Conservation (phyloP, 2,329 filamentous ascomycete species). For the Alternaria burnsii region DNA sequence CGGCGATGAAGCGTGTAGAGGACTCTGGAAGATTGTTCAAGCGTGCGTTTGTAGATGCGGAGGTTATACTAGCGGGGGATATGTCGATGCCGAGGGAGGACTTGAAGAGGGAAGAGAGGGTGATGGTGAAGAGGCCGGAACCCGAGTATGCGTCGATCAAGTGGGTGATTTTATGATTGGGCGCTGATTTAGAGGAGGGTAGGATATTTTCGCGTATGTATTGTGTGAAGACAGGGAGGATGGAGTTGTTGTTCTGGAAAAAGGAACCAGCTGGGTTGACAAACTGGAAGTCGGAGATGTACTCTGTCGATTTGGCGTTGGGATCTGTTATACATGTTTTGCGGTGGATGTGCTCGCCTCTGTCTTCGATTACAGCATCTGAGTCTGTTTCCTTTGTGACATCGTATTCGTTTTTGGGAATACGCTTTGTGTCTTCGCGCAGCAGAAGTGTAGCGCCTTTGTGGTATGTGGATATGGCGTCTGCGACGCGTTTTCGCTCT, state of each 20-base stretch:
- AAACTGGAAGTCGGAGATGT: constrained; percentile 84
- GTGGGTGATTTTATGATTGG: constrained; percentile 69
- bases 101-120: constrained; percentile 81
- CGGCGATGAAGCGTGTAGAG: constrained; percentile 85
- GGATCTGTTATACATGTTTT: constrained; percentile 91
- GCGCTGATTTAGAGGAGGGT: constrained; percentile 47
- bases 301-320: constrained; percentile 85
- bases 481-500: constrained; percentile 78
- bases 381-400: constrained; percentile 38
- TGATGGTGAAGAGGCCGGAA: constrained; percentile 96
- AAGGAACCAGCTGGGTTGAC: constrained; percentile 92
- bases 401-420: constrained; percentile 57
- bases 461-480: constrained; percentile 75
- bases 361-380: constrained; percentile 62
- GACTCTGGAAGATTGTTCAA: constrained; percentile 74
- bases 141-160: constrained; percentile 98
- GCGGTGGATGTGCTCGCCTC: constrained; percentile 72
- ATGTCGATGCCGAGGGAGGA: constrained; percentile 92
- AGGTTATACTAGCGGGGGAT: constrained; percentile 77
- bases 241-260: constrained; percentile 99
- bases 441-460: constrained; percentile 88
- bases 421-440: constrained; percentile 81
- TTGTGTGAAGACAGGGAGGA: constrained; percentile 83
- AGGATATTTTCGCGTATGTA: constrained; percentile 86
- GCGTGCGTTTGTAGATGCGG: constrained; percentile 78